Evolutionary conservation across 192 early-diverging fungal species (phyloP), one percentile per base, ranked within the genome.

Genomic region (Nowakowskiella sp.): DNA sequence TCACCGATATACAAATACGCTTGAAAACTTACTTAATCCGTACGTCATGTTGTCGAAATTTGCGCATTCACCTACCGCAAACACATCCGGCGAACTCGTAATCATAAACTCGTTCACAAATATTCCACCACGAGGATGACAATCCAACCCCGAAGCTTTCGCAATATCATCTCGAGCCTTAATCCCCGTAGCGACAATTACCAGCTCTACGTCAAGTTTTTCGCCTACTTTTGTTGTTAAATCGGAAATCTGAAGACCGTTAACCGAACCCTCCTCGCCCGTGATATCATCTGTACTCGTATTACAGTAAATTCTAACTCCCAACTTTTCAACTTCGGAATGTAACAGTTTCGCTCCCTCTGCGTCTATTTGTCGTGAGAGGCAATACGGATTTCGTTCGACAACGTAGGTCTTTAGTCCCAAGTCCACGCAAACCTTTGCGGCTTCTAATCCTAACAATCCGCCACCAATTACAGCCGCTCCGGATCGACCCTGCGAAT

Each of bases 371-470:
- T 84, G 82, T 9, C 83, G 75, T 1, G 59, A 6, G 62, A 84
- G 52, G 6, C 83, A 50, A 28, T 67, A 66, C 5, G 49, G 57
- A 31, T 57, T 64, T 27, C 82, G 60, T 47, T 84, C 81, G 57
- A 81, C 54, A 16, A 84, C 72, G 1, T 58, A 72, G 7, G 76
- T 71, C 6, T 54, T 44, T 8, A 73, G 62, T 3, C 66, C 64
- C 22, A 85, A 58, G 51, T 85, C 77, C 25, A 52, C 51, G 23
- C 66, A 62, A 24, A 82, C 82, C 44, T 80, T 78, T 28, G 82
- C 82, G 21, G 82, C 82, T 56, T 84, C 82, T n/a, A 84, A 51
- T 6, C 82, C 82, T 24, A 84, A 66, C 29, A 84, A 57, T n/a
- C 82, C 82, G 27, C 82, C 82, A 21, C 82, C 82, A 34, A 84